Base-by-base conservation (phyloP, 129 eudicot genomes). In the Helichrysum umbraculigerum region DNA sequence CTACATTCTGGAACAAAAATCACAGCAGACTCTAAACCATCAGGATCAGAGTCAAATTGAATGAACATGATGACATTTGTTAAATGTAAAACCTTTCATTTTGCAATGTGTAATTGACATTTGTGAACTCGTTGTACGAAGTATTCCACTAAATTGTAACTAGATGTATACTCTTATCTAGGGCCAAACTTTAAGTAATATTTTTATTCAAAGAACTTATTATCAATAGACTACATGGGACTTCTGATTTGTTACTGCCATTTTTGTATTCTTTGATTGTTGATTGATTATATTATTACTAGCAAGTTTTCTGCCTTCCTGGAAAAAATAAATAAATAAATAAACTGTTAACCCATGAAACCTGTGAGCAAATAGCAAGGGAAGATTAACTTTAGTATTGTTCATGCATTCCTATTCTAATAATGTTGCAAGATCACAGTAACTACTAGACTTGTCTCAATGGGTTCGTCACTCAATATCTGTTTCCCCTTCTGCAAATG, bases 1-100 rank as follows among this genome's bases (percentile, higher is more conserved):
- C 96, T 52, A 54, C 8, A 62, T 83, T 81, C 56, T 86, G 91
- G 96, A 67, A 72, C 75, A 57, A 11, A 66, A 60, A 80, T 77
- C 70, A 77, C 70, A 57, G 74, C 75, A 70, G 44, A 41, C 76
- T 57, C 28, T 72, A 70, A 70, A 22, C 61, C n/a, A 44, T 8
- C 69, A 16, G 37, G 14, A 7, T 42, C 61, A 58, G 58, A 61
- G 34, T 25, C 16, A 29, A 4, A 8, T 0, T n/a, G 41, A 64
- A 29, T 30, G 17, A 54, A 10, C 32, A 52, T 44, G 5, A 44
- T 44, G 17, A 12, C 3, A 41, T 44, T 44, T 44, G 1, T 12
- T 44, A 15, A 11, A 12, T 44, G 5, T 3, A 44, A 14, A 44
- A 44, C 52, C 14, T 11, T 44, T 12, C 47, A 44, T 12, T 44